phyloP scores from a whole-genome alignment of 176 grass and related monocot species.

The Hordeum vulgare region DNA sequence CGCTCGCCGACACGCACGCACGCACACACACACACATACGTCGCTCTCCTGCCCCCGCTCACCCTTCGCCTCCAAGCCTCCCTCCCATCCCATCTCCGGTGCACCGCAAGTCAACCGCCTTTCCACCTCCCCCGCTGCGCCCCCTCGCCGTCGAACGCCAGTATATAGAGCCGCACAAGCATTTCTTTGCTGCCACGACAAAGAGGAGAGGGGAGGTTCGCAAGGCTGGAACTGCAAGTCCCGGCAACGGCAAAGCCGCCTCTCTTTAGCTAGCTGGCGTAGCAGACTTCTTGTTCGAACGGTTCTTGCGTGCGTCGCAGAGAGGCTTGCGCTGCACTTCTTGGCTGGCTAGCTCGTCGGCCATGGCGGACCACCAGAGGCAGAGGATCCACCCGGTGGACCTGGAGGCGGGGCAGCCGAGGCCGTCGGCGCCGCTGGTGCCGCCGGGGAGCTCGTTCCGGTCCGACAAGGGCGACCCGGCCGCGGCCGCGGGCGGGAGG shows the following conservation, averaged over 20 bases:
- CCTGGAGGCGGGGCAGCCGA: slow-evolving; percentile 42
- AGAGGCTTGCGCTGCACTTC: not conserved
- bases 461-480: slow-evolving; percentile 46
- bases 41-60: not conserved
- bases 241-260: not conserved
- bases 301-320: not conserved
- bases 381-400: slow-evolving; percentile 85
- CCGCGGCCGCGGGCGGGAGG: not conserved
- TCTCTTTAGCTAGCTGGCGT: too few species aligned
- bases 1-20: not conserved
- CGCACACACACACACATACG: not conserved
- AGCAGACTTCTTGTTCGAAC: not conserved
- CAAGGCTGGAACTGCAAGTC: not conserved
- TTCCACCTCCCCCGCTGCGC: slow-evolving; percentile 11
- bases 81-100: not conserved
- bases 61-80: slow-evolving; percentile 22
- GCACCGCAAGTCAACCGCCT: slow-evolving; percentile 12
- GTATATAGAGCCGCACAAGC: slow-evolving; percentile 18
- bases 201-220: not conserved
- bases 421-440: slow-evolving; percentile 48
- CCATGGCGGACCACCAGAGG: slow-evolving; percentile 71
- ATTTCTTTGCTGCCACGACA: not conserved
- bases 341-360: not conserved
- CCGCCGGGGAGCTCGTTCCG: slow-evolving; percentile 26
- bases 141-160: not conserved